Conservation (phyloP, 805 yeast genomes). For the Wickerhamomyces canadensis region DNA sequence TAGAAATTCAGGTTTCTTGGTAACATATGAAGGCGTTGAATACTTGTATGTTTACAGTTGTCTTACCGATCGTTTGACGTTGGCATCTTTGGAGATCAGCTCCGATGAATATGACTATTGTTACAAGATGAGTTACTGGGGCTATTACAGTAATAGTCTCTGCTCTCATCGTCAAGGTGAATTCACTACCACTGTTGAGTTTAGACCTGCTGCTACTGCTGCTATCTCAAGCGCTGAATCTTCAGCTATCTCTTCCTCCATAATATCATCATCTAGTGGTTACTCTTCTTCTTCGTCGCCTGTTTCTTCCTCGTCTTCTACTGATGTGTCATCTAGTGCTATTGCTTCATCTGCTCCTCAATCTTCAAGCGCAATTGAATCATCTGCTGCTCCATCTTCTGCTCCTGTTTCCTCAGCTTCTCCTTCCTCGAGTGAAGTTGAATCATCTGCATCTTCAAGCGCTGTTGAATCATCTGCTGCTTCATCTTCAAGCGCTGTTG, state of each 20-base stretch:
- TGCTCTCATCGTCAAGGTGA: background rate
- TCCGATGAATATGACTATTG: background rate
- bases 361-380: background rate
- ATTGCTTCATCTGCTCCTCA: background rate
- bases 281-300: background rate
- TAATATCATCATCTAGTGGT: background rate
- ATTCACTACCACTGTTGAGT: background rate
- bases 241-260: background rate
- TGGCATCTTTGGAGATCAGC: background rate
- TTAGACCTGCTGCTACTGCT: background rate
- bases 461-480: background rate
- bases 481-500: background rate
- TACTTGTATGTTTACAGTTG: background rate
- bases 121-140: background rate
- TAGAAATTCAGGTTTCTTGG: background rate
- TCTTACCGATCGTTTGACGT: background rate
- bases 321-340: background rate
- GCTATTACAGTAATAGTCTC: background rate
- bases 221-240: background rate
- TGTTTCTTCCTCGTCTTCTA: background rate
- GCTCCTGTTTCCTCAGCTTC: background rate
- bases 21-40: background rate
- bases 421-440: background rate
- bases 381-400: background rate
- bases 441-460: background rate